Conservation (phyloP, 2,329 filamentous ascomycete genomes). For the Fusarium anthophilum region DNA sequence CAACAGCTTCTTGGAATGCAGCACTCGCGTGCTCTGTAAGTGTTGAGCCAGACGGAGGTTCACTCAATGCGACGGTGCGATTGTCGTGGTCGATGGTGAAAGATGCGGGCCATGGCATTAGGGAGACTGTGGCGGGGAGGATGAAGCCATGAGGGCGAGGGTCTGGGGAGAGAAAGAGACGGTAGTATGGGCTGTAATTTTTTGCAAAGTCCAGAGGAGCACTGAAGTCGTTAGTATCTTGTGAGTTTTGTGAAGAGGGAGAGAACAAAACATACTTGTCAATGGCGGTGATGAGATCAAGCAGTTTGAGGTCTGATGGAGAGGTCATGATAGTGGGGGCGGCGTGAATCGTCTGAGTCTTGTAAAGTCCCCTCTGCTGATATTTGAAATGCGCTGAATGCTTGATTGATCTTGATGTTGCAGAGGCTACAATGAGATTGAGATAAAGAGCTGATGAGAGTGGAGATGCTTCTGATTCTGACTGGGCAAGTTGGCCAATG, state of each 20-base stretch:
- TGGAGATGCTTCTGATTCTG: conserved; percentile 17
- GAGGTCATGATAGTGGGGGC: conserved; percentile 19
- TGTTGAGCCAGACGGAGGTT: conserved; percentile 35
- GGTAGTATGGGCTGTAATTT: conserved; percentile 53
- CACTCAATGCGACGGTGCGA: conserved; percentile 47
- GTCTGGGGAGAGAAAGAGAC: conserved; percentile 57
- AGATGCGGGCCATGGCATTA: conserved; percentile 57
- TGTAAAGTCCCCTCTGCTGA: not conserved
- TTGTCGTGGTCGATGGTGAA: conserved; percentile 49
- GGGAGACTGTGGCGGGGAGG: conserved; percentile 54
- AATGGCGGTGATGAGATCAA: conserved; percentile 52
- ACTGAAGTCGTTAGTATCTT: conserved; percentile 42
- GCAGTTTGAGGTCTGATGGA: conserved; percentile 38
- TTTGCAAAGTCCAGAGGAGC: conserved; percentile 57
- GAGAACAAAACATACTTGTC: conserved; percentile 52
- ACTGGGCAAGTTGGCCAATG: not conserved
- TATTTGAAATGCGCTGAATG: not conserved
- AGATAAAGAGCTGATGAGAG: not conserved
- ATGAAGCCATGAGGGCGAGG: conserved; percentile 61
- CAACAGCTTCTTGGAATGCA: conserved; percentile 52
- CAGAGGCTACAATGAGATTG: not conserved
- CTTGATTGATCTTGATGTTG: not conserved
- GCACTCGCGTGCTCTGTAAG: conserved; percentile 48
- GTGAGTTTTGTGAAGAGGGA: not conserved
- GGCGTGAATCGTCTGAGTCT: not conserved